Evolutionary conservation across 2,329 filamentous ascomycete genomes (phyloP).

Genomic region (Trichoderma aggressivum): DNA sequence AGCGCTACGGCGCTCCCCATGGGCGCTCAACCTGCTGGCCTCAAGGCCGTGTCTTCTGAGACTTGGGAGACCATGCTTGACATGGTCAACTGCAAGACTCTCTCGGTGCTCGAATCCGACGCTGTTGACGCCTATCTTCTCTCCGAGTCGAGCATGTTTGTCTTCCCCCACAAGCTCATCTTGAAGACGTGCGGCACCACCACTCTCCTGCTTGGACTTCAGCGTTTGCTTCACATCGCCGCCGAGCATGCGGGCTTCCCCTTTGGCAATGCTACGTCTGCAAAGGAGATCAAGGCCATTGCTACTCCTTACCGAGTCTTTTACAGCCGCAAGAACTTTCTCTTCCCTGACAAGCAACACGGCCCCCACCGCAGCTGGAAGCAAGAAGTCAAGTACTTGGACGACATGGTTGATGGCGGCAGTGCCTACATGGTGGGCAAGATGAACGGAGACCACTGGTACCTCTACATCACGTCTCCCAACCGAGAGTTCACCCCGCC

Average conservation of each 20-base stretch:
- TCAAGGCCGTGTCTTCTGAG: constrained; percentile 81
- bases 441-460: constrained; percentile 99
- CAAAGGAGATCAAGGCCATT: constrained; percentile 66
- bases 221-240: constrained; percentile 88
- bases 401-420: constrained; percentile 85
- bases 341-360: constrained; percentile 90
- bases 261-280: constrained; percentile 64
- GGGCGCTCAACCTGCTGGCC: constrained; percentile 66
- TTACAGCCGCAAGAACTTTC: constrained; percentile 97
- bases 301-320: constrained; percentile 94
- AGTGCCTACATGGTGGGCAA: constrained; percentile 99
- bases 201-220: constrained; percentile 83
- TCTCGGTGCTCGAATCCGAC: constrained; percentile 90
- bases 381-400: constrained; percentile 88
- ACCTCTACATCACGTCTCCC: constrained; percentile 91
- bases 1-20: constrained; percentile 70
- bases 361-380: constrained; percentile 97
- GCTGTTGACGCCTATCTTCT: constrained; percentile 94
- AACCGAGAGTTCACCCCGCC: constrained; percentile 77
- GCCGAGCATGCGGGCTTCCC: constrained; percentile 86
- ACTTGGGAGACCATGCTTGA: constrained; percentile 97
- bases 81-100: constrained; percentile 95
- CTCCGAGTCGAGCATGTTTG: constrained; percentile 99
- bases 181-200: constrained; percentile 98
- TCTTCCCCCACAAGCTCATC: constrained; percentile 99